Evolutionary conservation across 2,329 filamentous ascomycete genomes (phyloP).

Genomic region (Penicillium sp.): DNA sequence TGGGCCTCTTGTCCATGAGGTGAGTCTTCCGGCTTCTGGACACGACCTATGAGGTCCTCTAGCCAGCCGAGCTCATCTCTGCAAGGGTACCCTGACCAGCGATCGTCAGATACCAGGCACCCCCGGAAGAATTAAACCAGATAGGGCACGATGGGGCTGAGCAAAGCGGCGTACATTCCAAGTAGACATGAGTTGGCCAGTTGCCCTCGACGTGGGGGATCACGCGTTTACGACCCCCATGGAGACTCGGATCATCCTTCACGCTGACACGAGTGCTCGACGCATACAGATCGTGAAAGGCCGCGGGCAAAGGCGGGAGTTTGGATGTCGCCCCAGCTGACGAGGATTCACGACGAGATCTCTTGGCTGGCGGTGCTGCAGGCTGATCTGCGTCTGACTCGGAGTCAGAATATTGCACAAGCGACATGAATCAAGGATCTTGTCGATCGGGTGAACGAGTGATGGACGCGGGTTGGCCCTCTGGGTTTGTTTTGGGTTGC

Average conservation of each 20-base stretch:
- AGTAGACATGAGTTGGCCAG: conserved; percentile 88
- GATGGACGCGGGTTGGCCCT: too few species aligned
- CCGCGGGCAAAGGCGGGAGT: conserved; percentile 68
- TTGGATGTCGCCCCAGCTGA: too few species aligned
- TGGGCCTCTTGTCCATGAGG: conserved; percentile 5
- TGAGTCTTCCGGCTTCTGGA: conserved; percentile 27
- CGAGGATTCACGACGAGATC: conserved; percentile 18
- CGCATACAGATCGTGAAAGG: conserved; percentile 87
- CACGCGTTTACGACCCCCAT: conserved; percentile 75
- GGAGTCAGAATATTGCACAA: conserved; percentile 59
- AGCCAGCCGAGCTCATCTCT: conserved; percentile 31
- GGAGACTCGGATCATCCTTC: conserved; percentile 73
- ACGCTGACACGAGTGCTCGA: conserved; percentile 71
- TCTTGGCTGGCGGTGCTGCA: conserved; percentile 21
- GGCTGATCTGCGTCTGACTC: conserved; percentile 32
- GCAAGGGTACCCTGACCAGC: conserved; percentile 35
- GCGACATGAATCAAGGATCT: conserved; percentile 43
- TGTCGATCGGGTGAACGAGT: neutral
- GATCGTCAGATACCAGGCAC: neutral
- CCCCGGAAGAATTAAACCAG: too few species aligned
- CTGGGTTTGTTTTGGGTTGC: neutral
- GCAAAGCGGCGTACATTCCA: conserved; percentile 67
- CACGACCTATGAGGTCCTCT: conserved; percentile 24
- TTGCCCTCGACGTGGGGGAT: conserved; percentile 81
- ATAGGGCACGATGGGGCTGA: too few species aligned